Percentiles rank a stretch among this genome's conserved stretches.
phyloP scores from a whole-genome alignment of 2,329 filamentous ascomycete genomes.

The Colletotrichum sp. region DNA sequence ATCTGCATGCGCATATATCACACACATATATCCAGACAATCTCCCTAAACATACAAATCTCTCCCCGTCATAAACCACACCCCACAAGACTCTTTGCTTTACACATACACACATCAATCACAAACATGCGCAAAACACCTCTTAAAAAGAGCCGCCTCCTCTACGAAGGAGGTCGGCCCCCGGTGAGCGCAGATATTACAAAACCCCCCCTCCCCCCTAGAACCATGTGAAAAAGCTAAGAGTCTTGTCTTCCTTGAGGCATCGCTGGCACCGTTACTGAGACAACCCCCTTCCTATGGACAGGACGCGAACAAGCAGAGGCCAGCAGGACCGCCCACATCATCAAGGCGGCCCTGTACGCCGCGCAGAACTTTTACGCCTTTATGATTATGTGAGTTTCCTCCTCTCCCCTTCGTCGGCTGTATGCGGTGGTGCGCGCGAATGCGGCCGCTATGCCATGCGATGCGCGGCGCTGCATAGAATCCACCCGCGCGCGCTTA shows the following conservation, averaged over 20 bases:
- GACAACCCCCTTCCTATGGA: conserved; percentile 65
- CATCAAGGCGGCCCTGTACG: conserved; percentile 84
- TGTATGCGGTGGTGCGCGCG: background rate
- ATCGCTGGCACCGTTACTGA: conserved; percentile 59
- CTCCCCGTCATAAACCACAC: background rate
- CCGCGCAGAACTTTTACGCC: conserved; percentile 94
- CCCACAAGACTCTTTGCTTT: background rate
- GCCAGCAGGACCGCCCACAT: conserved; percentile 74
- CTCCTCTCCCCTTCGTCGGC: too few relatives aligned
- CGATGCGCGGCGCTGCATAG: background rate
- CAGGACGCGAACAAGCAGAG: conserved; percentile 73
- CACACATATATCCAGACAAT: background rate
- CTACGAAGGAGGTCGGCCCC: conserved; percentile 4
- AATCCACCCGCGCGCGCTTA: background rate
- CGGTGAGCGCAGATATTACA: conserved; percentile 13
- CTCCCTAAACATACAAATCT: background rate
- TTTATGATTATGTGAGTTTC: conserved; percentile 99
- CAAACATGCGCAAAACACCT: background rate
- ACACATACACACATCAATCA: background rate
- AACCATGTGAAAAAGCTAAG: conserved; percentile 21
- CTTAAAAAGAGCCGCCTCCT: background rate
- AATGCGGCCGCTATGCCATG: background rate
- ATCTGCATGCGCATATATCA: background rate
- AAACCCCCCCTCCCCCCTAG: background rate
- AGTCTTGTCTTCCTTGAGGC: conserved; percentile 25